Base-by-base conservation (phyloP, 441 rosid genomes). In the Erodium texanum region DNA sequence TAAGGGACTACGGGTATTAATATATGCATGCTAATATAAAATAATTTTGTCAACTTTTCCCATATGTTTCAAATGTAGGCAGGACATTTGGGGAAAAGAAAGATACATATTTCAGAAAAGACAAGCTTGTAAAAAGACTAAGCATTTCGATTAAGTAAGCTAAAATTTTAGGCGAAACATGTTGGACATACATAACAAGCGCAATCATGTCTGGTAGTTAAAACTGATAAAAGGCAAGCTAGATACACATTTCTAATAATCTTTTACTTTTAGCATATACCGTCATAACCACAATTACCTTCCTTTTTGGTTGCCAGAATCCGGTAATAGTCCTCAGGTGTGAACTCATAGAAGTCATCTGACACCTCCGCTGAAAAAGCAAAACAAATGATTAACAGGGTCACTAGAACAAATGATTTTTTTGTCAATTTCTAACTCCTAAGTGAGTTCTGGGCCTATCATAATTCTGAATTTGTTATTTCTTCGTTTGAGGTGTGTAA, bases 341-440 rank as follows among this genome's bases (percentile, higher is more conserved):
- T 89, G 82, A 93, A 83, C 79, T 89, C 96, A 61, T 85, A 90
- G 74, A 80, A 89, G 56, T 86, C 98, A 79, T 93, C 98, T 3
- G 91, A 68, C 69, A 83, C 90, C 41, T 86, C 93, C 82, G 84
- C 76, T 38, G 67, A 70, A 15, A 15, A 52, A 69, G 38, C 63
- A 41, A 20, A 20, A 43, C 66, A 62, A 72, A 24, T 68, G 61
- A 50, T 3, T 3, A 66, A 48, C 12, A 38, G 65, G 62, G 24
- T 56, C n/a, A 16, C 12, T 56, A 18, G 10, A 61, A 20, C 11
- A 73, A 23, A 16, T 43, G 6, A 65, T 41, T 52, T 66, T 52
- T 66, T 38, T 32, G 11, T 34, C 7, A 45, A 72, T 9, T 0
- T 41, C 3, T 5, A 59, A 7, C 5, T 9, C 48, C 62, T 54